Evolutionary conservation across 495 filamentous ascomycete species (phyloP).

Genomic region (Penicillium turbatum): DNA sequence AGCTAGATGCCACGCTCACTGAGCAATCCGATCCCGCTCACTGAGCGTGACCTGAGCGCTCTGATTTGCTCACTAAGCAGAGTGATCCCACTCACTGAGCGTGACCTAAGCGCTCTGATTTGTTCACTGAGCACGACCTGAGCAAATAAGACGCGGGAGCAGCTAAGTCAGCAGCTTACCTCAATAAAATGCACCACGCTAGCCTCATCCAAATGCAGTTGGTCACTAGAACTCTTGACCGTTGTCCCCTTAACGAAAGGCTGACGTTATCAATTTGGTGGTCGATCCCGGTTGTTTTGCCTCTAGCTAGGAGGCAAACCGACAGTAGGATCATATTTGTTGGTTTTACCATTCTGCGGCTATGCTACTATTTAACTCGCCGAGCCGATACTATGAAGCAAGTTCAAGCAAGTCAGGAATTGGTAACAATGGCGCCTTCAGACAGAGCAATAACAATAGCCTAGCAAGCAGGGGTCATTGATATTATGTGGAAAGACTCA

Average conservation of each 20-base stretch:
- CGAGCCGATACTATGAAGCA: too few species aligned
- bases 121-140: neutral
- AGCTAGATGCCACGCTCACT: too few species aligned
- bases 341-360: too few species aligned
- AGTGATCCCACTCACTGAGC: neutral
- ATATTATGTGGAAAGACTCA: too few species aligned
- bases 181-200: slow-evolving; percentile 13
- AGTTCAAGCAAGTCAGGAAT: too few species aligned
- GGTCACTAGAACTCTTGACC: slow-evolving; percentile 9
- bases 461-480: too few species aligned
- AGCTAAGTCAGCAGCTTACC: slow-evolving; percentile 13
- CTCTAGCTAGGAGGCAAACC: slow-evolving; percentile 1
- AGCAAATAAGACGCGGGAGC: too few species aligned
- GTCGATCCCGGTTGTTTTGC: slow-evolving; percentile 1
- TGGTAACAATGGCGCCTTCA: too few species aligned
- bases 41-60: neutral
- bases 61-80: slow-evolving; percentile 1
- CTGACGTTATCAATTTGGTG: neutral
- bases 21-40: too few species aligned
- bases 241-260: slow-evolving; percentile 9
- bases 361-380: too few species aligned
- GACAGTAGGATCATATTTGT: too few species aligned
- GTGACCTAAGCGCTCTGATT: neutral
- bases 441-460: too few species aligned
- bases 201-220: slow-evolving; percentile 1